Percentiles rank a stretch among this genome's conserved stretches.
Evolutionary conservation across 140 eudicot genomes (phyloP).

Genomic region (Bidens hawaiensis): DNA sequence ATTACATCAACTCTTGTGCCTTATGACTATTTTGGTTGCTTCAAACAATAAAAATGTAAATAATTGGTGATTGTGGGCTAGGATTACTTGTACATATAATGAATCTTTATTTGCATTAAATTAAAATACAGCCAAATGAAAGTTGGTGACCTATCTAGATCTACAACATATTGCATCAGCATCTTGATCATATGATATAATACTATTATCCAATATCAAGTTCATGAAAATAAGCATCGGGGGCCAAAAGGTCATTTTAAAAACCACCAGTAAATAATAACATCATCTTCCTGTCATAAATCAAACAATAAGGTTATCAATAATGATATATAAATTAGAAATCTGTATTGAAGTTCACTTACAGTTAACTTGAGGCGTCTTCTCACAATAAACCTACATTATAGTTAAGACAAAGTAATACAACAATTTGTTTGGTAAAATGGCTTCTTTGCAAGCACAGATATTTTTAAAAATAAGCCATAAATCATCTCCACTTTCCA

Average conservation of each 20-base stretch:
- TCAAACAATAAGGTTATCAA: neutral
- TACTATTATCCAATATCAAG: neutral
- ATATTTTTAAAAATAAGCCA: too few relatives aligned
- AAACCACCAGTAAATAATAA: neutral
- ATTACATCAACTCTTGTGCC: too few relatives aligned
- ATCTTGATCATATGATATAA: neutral
- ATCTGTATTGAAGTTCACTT: constrained; percentile 13
- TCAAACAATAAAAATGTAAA: too few relatives aligned
- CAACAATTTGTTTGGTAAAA: neutral
- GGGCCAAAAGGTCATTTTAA: neutral
- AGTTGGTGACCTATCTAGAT: constrained; percentile 10
- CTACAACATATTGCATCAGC: neutral
- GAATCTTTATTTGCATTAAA: neutral
- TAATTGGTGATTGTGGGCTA: too few relatives aligned
- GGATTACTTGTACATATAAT: too few relatives aligned
- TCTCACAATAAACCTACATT: constrained; percentile 29
- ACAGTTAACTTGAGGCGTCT: constrained; percentile 14
- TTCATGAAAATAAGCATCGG: constrained; percentile 1
- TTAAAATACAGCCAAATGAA: neutral
- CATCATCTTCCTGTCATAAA: constrained; percentile 8
- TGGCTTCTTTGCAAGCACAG: too few relatives aligned
- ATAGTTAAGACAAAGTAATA: constrained; percentile 4
- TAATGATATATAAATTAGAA: neutral
- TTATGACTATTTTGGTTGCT: too few relatives aligned
- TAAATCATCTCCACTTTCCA: constrained; percentile 27